phyloP scores from a whole-genome alignment of 768 basidiomycete genomes.

The Termitomyces sp. region DNA sequence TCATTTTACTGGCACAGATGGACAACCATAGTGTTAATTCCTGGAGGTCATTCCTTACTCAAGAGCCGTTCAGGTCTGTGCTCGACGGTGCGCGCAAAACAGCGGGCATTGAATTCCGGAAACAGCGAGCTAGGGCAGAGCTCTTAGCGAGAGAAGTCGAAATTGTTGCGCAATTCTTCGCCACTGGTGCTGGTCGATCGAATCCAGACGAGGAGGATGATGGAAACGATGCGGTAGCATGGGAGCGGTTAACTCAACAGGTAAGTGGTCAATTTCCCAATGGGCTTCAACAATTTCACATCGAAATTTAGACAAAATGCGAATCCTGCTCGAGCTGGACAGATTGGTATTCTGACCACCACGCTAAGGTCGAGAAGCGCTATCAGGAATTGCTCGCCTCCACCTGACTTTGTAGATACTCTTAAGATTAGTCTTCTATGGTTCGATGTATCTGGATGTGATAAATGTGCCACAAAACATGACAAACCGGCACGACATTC shows the following conservation, averaged over 20 bases:
- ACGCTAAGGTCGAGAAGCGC: slow-evolving; percentile 36
- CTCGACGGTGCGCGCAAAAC: slow-evolving; percentile 48
- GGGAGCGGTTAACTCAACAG: slow-evolving; percentile 43
- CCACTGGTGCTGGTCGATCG: slow-evolving; percentile 33
- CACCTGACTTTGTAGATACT: neutral
- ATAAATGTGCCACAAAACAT: neutral
- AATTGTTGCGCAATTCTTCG: slow-evolving; percentile 52
- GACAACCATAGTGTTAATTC: slow-evolving; percentile 52
- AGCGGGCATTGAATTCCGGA: slow-evolving; percentile 48
- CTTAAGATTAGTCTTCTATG: neutral
- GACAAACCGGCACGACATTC: slow-evolving; percentile 13
- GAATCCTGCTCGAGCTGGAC: slow-evolving; percentile 44
- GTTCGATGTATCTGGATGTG: neutral
- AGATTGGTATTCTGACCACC: slow-evolving; percentile 45
- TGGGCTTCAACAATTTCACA: neutral
- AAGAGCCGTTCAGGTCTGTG: slow-evolving; percentile 26
- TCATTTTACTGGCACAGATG: slow-evolving; percentile 39
- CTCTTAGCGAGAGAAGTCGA: slow-evolving; percentile 37
- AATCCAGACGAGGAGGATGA: slow-evolving; percentile 34
- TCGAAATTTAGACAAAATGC: slow-evolving; percentile 30
- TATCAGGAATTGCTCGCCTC: slow-evolving; percentile 27
- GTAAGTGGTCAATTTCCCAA: slow-evolving; percentile 27
- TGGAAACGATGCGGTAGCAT: slow-evolving; percentile 40
- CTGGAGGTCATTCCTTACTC: slow-evolving; percentile 42
- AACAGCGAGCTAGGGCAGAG: slow-evolving; percentile 23